Percentiles rank a stretch among this genome's conserved stretches.
phyloP scores from a whole-genome alignment of 805 yeast genomes.

The Yarrowia sp. region DNA sequence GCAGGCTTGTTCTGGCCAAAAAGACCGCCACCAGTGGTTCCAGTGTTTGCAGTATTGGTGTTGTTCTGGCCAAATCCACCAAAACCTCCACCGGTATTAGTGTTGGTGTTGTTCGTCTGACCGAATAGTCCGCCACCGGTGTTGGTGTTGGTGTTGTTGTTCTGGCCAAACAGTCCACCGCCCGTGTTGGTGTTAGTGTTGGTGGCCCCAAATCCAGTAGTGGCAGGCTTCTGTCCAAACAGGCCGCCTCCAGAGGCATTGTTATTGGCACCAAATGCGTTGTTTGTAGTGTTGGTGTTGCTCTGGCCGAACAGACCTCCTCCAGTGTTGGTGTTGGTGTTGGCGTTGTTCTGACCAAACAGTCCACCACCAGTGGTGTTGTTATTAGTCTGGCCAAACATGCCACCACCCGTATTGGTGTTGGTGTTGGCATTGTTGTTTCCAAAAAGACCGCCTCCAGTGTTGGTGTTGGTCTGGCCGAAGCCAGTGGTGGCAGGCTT shows the following conservation, averaged over 20 bases:
- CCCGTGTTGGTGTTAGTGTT: conserved; percentile 24
- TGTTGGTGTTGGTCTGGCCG: conserved; percentile 27
- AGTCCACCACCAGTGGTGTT: conserved; percentile 30
- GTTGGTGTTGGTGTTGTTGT: conserved; percentile 25
- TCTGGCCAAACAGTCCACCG: conserved; percentile 31
- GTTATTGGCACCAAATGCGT: conserved; percentile 26
- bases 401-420: conserved; percentile 28
- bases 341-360: conserved; percentile 31
- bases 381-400: conserved; percentile 26
- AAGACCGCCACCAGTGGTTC: conserved; percentile 30
- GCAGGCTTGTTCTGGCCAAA: conserved; percentile 28
- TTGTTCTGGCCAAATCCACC: conserved; percentile 20
- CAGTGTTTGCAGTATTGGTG: conserved; percentile 17
- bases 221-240: conserved; percentile 26
- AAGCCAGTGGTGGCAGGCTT: conserved; percentile 26
- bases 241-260: conserved; percentile 29
- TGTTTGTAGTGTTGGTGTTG: conserved; percentile 22
- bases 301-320: conserved; percentile 29
- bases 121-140: conserved; percentile 29
- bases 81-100: conserved; percentile 28
- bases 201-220: conserved; percentile 29
- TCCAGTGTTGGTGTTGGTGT: conserved; percentile 25
- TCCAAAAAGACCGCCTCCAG: neutral
- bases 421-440: conserved; percentile 28
- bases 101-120: conserved; percentile 23